Base-by-base conservation (phyloP, 352 stramenopile species). In the Globisporangium irregulare region DNA sequence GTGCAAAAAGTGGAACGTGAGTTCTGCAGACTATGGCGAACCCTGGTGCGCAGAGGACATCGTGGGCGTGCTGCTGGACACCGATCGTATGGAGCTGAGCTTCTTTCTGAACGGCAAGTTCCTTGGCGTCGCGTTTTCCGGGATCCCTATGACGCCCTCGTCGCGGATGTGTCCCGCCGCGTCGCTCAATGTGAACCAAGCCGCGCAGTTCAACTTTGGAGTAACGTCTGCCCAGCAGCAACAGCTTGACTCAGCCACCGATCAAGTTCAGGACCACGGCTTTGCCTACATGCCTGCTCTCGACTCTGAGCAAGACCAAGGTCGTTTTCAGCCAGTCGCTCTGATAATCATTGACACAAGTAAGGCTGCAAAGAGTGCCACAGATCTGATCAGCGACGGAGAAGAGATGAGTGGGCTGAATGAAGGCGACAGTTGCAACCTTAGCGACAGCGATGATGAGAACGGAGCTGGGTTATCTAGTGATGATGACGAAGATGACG, bases 41-140 rank as follows among this genome's bases (percentile, higher is more conserved):
- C 61, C 73, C 14, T 98, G 93, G 93, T 74, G 74, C 29, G 67
- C 70, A 1, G 87, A 89, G 1, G 92, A 98, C 64, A 71, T 97
- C 14, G 76, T 98, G 7, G 93, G 93, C 0, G 87, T 95, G 0
- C 67, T 96, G 8, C 73, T 97, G 4, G 93, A 98, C 67, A 90
- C 86, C 7, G 90, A 95, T 71, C 84, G 73, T 1, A 82, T 91
- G 64, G 79, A 90, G 62, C 81, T 98, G 32, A 94, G 86, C 29
- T 98, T 93, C 69, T 90, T 94, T 58, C 62, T 98, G 4, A 98
- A 98, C 76, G 93, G 92, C n/a, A 77, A 82, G 12, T 87, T 94
- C 63, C 75, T 98, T 20, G 93, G 92, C 1, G 71, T 92, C 27
- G 93, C 91, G 0, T 98, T 98, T 72, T 74, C 74, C 5, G 76